Conservation (phyloP, 2,329 filamentous ascomycete species). For the Hypoxylon sp. region DNA sequence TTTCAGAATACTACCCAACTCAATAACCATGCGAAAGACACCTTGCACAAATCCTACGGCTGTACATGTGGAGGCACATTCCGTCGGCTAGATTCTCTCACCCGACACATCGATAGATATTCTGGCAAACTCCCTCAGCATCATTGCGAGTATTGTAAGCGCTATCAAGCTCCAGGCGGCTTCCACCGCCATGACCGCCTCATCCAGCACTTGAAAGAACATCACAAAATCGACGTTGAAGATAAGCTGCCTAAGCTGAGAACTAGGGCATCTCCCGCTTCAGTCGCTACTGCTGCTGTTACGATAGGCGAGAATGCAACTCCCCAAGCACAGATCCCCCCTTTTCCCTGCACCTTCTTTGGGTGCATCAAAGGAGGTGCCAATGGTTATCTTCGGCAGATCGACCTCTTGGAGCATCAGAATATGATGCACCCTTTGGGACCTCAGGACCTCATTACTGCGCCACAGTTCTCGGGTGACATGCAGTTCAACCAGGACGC, state of each 20-base stretch:
- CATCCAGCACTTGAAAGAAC: slow-evolving; percentile 10
- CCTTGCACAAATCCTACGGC: slow-evolving; percentile 9
- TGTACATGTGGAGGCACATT: slow-evolving; percentile 6
- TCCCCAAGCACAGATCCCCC: slow-evolving; percentile 1
- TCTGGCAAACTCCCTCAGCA: not conserved
- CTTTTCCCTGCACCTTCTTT: slow-evolving; percentile 5
- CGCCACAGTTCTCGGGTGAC: not conserved
- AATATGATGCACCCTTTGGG: slow-evolving; percentile 6
- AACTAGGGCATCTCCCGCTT: not conserved
- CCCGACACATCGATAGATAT: slow-evolving; percentile 4
- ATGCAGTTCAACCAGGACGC: not conserved
- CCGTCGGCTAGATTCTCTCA: slow-evolving; percentile 10
- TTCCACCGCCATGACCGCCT: slow-evolving; percentile 26
- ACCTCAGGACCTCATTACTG: not conserved
- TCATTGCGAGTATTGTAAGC: slow-evolving; percentile 16
- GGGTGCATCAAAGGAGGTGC: not conserved
- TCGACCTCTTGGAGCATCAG: slow-evolving; percentile 15
- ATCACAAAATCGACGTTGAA: slow-evolving; percentile 5
- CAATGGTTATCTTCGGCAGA: slow-evolving; percentile 12
- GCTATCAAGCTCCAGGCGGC: slow-evolving; percentile 1
- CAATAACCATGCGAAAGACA: slow-evolving; percentile 14
- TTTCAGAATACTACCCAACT: slow-evolving; percentile 8
- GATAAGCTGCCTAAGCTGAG: slow-evolving; percentile 1
- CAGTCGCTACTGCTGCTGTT: too few species aligned
- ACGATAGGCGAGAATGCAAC: too few species aligned